Evolutionary conservation across 306 rosid genomes (phyloP), one percentile per base, ranked within the genome.

Genomic region (Styphnolobium japonicum): DNA sequence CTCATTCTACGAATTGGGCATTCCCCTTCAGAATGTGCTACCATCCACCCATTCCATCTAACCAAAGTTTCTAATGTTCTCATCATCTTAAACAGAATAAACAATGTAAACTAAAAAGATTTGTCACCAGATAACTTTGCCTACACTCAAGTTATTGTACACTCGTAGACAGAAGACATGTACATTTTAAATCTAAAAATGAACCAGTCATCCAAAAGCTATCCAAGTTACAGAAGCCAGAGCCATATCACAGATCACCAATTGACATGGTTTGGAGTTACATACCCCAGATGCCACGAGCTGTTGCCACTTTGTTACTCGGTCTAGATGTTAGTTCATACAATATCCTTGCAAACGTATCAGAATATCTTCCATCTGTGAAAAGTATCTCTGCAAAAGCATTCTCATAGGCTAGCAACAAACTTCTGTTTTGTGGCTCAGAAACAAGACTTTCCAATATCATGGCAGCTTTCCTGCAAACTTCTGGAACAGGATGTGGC

Each of bases 261-360:
- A 42, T 46, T 36, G 53, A 57, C 42, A 37, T 6, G 18, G 37
- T 60, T 66, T 31, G 4, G 11, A 43, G 75, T 90, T 73, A 96
- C 99, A 96, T 93, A n/a, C 99, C 99, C 99, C 99, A 96, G 29
- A 96, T 89, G 63, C 98, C 98, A 4, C 97, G 97, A 71, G 98
- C 95, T 2, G 94, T 57, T 60, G 96, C 89, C 71, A 88, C 89
- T 89, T 84, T 91, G 87, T 81, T 90, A 87, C 72, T 91, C 52
- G 99, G 99, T 79, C 97, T 86, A 33, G 99, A 88, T 3, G 98
- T 93, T 75, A 96, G 86, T 80, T 96, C 99, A 31, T 89, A 96
- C 84, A 96, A 83, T 75, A 96, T 96, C 92, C 98, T 87, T 0
- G 94, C 99, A 66, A 96, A 93, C 4, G 92, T 88, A 79, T 96